Evolutionary conservation across 2,329 filamentous ascomycete genomes (phyloP).

Genomic region (Gremmenia infestans): DNA sequence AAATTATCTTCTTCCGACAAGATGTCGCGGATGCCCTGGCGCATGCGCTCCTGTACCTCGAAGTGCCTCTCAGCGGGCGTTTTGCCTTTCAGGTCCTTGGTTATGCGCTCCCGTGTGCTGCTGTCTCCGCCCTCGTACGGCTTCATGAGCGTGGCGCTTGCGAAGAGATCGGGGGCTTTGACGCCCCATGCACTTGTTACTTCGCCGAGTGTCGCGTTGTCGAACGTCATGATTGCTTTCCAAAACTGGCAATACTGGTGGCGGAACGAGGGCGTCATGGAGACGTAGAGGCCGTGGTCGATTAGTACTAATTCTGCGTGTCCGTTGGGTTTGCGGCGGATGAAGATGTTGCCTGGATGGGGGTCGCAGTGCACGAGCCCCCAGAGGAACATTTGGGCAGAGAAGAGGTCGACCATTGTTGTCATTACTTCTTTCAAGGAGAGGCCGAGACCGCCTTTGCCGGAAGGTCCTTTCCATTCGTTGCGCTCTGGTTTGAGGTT

Average conservation of each 20-base stretch:
- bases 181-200: constrained; percentile 83
- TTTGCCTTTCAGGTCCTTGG: constrained; percentile 45
- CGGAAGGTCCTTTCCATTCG: constrained; percentile 68
- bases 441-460: constrained; percentile 77
- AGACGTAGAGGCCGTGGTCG: constrained; percentile 94
- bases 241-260: constrained; percentile 86
- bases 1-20: constrained; percentile 65
- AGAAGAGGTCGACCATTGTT: constrained; percentile 93
- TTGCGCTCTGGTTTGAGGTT: constrained; percentile 75
- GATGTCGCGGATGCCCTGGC: constrained; percentile 59
- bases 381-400: constrained; percentile 98
- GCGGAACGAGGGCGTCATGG: constrained; percentile 78
- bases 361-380: constrained; percentile 94
- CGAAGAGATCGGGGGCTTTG: constrained; percentile 83
- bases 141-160: constrained; percentile 80
- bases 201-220: constrained; percentile 71
- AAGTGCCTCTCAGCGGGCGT: constrained; percentile 59
- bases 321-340: constrained; percentile 78
- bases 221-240: constrained; percentile 90
- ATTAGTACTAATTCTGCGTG: constrained; percentile 87
- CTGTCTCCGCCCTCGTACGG: constrained; percentile 84
- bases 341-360: constrained; percentile 95
- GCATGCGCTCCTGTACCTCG: constrained; percentile 68
- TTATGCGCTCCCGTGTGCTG: constrained; percentile 59
- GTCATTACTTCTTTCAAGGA: constrained; percentile 85